These are phyloP conservation scores for Beauveria medogensis DNA, from an alignment of 2,329 filamentous ascomycete species.

Conservation along the genomic window DNA sequence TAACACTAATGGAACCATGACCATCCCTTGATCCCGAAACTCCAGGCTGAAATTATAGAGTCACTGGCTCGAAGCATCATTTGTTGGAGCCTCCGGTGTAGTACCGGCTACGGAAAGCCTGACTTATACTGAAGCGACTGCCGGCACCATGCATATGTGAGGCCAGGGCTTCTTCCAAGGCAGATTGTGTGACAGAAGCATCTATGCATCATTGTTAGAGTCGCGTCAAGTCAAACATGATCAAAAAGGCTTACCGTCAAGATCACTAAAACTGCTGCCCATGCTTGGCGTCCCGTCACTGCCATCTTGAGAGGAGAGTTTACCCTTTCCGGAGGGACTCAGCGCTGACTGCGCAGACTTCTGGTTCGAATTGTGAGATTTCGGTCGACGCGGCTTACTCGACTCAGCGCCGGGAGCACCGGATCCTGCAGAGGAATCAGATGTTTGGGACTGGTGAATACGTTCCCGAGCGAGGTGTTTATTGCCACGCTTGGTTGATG, in stretches of 20 bases:
- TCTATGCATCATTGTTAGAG: constrained; percentile 36
- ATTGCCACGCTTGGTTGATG: constrained; percentile 23
- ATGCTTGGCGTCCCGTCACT: constrained; percentile 72
- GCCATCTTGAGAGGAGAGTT: constrained; percentile 48
- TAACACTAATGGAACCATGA: constrained; percentile 3
- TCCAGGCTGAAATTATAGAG: not conserved
- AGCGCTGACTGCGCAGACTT: constrained; percentile 49
- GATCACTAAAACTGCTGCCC: constrained; percentile 79
- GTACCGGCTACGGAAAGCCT: constrained; percentile 57
- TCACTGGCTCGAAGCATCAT: constrained; percentile 10
- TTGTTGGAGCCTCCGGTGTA: constrained; percentile 34
- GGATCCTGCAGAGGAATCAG: constrained; percentile 55
- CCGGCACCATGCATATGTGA: constrained; percentile 36
- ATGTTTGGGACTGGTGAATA: constrained; percentile 44
- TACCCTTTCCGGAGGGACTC: constrained; percentile 42
- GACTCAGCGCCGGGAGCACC: constrained; percentile 25
- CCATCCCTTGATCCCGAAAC: constrained; percentile 1
- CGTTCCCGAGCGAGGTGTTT: constrained; percentile 24
- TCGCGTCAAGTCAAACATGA: constrained; percentile 9
- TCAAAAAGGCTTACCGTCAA: constrained; percentile 53
- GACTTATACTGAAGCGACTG: constrained; percentile 58
- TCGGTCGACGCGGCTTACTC: constrained; percentile 28
- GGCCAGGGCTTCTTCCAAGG: constrained; percentile 68
- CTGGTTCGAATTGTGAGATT: constrained; percentile 49
- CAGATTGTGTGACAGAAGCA: constrained; percentile 72